These are phyloP conservation scores for Penicillium sp. DNA, from an alignment of 2,329 filamentous ascomycete species.

Conservation along the genomic window DNA sequence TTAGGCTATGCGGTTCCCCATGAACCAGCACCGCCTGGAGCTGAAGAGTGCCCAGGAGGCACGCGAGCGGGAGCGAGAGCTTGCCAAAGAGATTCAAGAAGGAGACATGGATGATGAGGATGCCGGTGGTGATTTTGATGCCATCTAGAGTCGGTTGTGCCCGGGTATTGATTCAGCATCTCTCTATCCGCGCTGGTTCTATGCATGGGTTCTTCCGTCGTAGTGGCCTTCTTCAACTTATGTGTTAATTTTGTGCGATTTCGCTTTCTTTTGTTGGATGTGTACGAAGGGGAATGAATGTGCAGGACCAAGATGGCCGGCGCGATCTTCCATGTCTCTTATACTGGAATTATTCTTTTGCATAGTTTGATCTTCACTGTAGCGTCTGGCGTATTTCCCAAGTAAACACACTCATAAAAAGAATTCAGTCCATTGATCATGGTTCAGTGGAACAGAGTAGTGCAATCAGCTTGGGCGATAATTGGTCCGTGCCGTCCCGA, in stretches of 20 bases:
- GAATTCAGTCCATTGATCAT: no score
- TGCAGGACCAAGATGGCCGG: conserved; percentile 25
- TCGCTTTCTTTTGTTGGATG: conserved; percentile 20
- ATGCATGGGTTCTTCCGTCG: conserved; percentile 15
- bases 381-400: no score
- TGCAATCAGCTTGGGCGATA: neutral
- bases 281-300: conserved; percentile 26
- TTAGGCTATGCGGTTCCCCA: conserved; percentile 95
- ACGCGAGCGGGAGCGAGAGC: conserved; percentile 89
- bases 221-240: conserved; percentile 20
- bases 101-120: conserved; percentile 96
- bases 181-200: conserved; percentile 10
- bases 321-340: conserved; percentile 25
- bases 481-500: conserved; percentile 25
- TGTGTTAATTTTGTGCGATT: conserved; percentile 29
- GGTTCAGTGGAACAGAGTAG: neutral
- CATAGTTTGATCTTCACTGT: neutral
- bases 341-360: conserved; percentile 23
- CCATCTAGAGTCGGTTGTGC: conserved; percentile 58
- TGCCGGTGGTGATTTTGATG: conserved; percentile 90
- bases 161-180: conserved; percentile 20
- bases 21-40: conserved; percentile 97
- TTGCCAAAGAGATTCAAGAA: conserved; percentile 98
- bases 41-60: conserved; percentile 98
- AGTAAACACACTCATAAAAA: no score